Evolutionary conservation across 2,329 filamentous ascomycete genomes (phyloP).

Genomic region (Sphaceloma murrayae): DNA sequence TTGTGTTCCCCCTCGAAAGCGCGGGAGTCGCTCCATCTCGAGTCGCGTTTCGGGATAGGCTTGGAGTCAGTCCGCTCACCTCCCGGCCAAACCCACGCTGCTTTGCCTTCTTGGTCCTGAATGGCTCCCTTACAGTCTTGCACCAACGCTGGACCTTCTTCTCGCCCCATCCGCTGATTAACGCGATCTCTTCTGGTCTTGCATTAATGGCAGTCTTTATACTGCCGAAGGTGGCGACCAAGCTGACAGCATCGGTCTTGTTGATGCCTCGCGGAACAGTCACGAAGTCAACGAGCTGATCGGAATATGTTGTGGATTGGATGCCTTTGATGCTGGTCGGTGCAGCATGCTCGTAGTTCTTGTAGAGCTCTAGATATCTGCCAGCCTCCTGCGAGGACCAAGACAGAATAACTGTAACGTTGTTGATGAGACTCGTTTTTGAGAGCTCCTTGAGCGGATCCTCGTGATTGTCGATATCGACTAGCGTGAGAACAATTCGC

Average conservation of each 20-base stretch:
- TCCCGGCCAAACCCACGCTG: conserved; percentile 40
- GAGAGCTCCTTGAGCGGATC: conserved; percentile 80
- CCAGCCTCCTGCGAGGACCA: conserved; percentile 93
- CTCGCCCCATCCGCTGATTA: conserved; percentile 89
- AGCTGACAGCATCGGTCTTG: conserved; percentile 82
- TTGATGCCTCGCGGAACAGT: conserved; percentile 85
- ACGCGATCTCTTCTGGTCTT: conserved; percentile 69
- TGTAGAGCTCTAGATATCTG: conserved; percentile 89
- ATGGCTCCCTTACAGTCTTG: conserved; percentile 72
- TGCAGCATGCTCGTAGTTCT: conserved; percentile 83
- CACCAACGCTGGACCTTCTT: conserved; percentile 88
- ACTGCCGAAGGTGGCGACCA: conserved; percentile 88
- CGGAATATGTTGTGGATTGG: conserved; percentile 73
- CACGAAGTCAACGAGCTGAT: conserved; percentile 83
- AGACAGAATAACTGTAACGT: conserved; percentile 82
- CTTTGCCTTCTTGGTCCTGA: conserved; percentile 63
- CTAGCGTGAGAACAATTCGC: conserved; percentile 78
- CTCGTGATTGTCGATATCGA: conserved; percentile 92
- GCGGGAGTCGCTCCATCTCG: conserved; percentile 16
- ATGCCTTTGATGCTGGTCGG: conserved; percentile 73
- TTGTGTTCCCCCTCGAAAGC: conserved; percentile 25
- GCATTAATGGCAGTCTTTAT: conserved; percentile 81
- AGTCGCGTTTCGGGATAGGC: not conserved
- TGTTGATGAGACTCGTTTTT: conserved; percentile 87
- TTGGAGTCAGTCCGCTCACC: conserved; percentile 21